These are phyloP conservation scores for Rubroshorea leprosula DNA, from an alignment of 345 rosid genomes.

Conservation along the genomic window DNA sequence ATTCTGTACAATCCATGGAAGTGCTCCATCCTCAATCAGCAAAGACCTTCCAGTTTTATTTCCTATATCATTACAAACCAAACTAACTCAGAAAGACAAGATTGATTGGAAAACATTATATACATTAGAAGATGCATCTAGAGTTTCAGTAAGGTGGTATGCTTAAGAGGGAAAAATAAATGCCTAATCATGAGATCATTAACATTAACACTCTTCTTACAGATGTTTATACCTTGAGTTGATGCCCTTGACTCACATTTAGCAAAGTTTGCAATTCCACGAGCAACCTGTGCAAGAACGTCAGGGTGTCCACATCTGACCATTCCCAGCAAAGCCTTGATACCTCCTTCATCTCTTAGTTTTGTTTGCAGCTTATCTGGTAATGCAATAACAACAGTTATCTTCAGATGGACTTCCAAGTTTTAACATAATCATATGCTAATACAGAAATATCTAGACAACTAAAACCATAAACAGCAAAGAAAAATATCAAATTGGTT, in stretches of 20 bases:
- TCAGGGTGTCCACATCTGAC: slow-evolving; percentile 87
- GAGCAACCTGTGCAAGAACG: slow-evolving; percentile 99
- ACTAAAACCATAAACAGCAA: too few relatives aligned
- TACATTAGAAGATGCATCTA: background rate
- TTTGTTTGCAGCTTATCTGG: slow-evolving; percentile 83
- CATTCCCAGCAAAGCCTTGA: slow-evolving; percentile 93
- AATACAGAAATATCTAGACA: too few relatives aligned
- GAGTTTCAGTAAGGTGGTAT: background rate
- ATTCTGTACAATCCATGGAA: slow-evolving; percentile 91
- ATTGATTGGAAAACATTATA: too few relatives aligned
- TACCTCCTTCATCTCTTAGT: slow-evolving; percentile 91
- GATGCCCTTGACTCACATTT: slow-evolving; percentile 98
- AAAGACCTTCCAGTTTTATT: slow-evolving; percentile 72
- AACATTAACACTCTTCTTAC: too few relatives aligned
- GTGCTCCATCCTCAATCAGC: slow-evolving; percentile 86
- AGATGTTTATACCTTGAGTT: slow-evolving; percentile 52
- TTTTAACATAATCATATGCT: too few relatives aligned
- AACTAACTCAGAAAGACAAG: too few relatives aligned
- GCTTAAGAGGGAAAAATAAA: too few relatives aligned
- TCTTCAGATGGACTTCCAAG: background rate
- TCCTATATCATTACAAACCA: slow-evolving; percentile 50
- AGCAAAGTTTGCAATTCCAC: slow-evolving; percentile 97
- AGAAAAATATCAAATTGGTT: too few relatives aligned
- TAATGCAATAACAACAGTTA: background rate
- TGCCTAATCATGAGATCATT: too few relatives aligned